Base-by-base conservation (phyloP, 257 asterid genomes). In the Cinchona pubescens region DNA sequence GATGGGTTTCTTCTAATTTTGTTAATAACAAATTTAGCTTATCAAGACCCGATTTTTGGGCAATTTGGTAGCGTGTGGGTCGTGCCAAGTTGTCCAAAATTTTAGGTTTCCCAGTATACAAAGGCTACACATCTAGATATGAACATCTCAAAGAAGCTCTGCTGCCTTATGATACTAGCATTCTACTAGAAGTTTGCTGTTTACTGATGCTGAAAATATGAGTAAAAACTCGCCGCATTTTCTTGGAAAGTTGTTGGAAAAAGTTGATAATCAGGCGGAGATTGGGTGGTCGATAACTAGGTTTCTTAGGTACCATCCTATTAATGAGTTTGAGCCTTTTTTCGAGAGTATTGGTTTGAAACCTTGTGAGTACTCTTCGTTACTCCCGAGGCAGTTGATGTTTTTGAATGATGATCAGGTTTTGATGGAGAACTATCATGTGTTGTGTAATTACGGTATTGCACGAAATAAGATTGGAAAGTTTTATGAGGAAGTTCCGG, bases 281-380 rank as follows among this genome's bases (percentile, higher is more conserved):
- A 79, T 90, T 49, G 81, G 82, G 69, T 79, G 76, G 48, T 78
- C 91, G 6, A 15, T 90, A 23, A 63, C 91, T 0, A 83, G 92
- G 69, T 90, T 87, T 72, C 82, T 92, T 79, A 82, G 96, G 81
- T 92, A 88, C 86, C 91, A 92, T 85, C 97, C 97, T 11, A 86
- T 92, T 69, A 90, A 92, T 82, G 97, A 92, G 79, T 92, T 90
- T n/a, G 96, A 92, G 82, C 97, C 94, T 16, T 87, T 92, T 74
- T 88, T 92, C 42, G 97, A 92, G 87, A 92, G 96, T 79, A 83
- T 90, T 74, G 97, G 97, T 19, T 67, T 92, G 80, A 82, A 80
- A 70, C 92, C 83, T 56, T 73, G 75, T n/a, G 93, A 90, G 69
- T 88, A 74, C 62, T 34, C 70, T 67, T 53, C 68, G n/a, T 82